Evolutionary conservation across 805 yeast species (phyloP).

Genomic region (Myxozyma vanderwaltii): DNA sequence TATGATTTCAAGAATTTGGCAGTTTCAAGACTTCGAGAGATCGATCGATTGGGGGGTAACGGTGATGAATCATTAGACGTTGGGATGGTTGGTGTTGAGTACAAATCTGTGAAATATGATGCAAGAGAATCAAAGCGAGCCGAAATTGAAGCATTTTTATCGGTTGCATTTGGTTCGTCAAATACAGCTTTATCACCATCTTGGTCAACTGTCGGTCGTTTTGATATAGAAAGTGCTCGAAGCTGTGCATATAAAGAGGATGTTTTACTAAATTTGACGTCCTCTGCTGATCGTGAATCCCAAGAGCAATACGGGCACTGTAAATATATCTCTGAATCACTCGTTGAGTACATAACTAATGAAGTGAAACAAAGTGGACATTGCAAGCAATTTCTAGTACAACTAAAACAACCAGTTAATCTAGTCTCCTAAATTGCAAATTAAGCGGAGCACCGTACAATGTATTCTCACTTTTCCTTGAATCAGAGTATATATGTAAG

Average conservation of each 20-base stretch:
- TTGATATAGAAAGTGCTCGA: neutral
- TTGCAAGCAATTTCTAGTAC: conserved; percentile 43
- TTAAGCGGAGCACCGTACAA: neutral
- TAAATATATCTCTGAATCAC: conserved; percentile 9
- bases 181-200: neutral
- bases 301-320: conserved; percentile 29
- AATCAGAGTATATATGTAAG: conserved; percentile 37
- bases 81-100: neutral
- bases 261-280: conserved; percentile 11
- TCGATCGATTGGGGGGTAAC: neutral
- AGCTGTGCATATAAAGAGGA: conserved; percentile 20
- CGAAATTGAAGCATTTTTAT: neutral
- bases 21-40: conserved; percentile 25
- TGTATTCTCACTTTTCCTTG: conserved; percentile 29
- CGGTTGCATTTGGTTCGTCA: neutral
- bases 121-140: neutral
- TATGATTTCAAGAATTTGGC: conserved; percentile 19
- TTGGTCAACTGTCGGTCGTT: neutral
- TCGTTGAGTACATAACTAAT: conserved; percentile 25
- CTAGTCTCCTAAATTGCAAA: neutral
- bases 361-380: conserved; percentile 41
- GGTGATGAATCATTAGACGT: neutral
- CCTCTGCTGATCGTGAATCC: conserved; percentile 23
- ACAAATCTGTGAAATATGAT: neutral
- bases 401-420: conserved; percentile 16